Evolutionary conservation across 2,329 filamentous ascomycete species (phyloP), one percentile per base, ranked within the genome.

Genomic region (Pseudogymnoascus sp.): DNA sequence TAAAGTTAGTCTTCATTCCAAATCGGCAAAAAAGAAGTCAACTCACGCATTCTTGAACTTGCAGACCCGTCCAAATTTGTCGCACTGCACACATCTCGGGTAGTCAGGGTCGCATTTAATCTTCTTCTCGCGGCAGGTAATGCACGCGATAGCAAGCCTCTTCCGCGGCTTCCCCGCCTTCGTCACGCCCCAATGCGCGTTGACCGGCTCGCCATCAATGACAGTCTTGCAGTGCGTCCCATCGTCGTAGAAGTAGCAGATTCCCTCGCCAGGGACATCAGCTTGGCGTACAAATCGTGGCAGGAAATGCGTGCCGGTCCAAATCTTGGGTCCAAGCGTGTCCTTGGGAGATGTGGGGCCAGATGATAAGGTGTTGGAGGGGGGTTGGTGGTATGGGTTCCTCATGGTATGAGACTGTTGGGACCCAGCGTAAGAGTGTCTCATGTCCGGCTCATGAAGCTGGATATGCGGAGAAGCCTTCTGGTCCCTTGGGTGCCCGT

Each of bases 101-200:
- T 86, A 88, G 69, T 93, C 91, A 1, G 92, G 93, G 68, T 96
- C 91, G 72, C 93, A 97, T 75, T 96, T 96, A 78, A 97, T 96
- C 81, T 96, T 97, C 85, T 96, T 97, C 77, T 96, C 92, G 60
- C 93, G 85, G 74, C 93, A 97, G 11, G 91, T 95, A 64, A 96
- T 82, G 72, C 93, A 97, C n/a, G 91, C 91, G 73, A 96, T 92
- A 23, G 93, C 92, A 63, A 96, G 81, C 63, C 93, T 83, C 78
- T 97, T 97, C 68, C 93, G 85, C 59, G 93, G 92, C 77, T 96
- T 96, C 13, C 93, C 93, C 1, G 93, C 92, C 77, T 96, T 96
- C 37, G 93, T 96, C 9, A 96, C 87, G 15, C 93, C 92, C 93
- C 93, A 96, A 68, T 91, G 90, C 1, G 92, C 90, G 73, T 96